Conservation (phyloP, 495 filamentous ascomycete genomes). For the Saxophila tyrrhenica region DNA sequence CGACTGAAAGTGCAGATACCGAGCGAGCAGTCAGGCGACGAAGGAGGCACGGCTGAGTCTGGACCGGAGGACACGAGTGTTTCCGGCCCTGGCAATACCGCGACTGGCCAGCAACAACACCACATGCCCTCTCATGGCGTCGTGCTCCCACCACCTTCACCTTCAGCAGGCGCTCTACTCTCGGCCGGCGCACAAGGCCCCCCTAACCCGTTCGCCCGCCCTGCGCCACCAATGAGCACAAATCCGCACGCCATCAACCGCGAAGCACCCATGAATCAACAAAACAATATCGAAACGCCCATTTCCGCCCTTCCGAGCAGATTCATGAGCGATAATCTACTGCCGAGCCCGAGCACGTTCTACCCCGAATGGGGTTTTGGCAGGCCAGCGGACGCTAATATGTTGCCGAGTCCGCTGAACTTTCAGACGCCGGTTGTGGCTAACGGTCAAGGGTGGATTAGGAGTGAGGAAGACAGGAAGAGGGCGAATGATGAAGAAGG, state of each 20-base stretch:
- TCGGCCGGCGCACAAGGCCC: slow-evolving; percentile 89
- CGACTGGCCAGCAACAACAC: slow-evolving; percentile 31
- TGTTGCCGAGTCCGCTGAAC: slow-evolving; percentile 80
- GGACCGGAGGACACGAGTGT: slow-evolving; percentile 61
- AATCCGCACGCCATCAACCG: slow-evolving; percentile 44
- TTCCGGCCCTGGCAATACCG: slow-evolving; percentile 38
- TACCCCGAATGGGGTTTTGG: slow-evolving; percentile 83
- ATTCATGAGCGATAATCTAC: slow-evolving; percentile 71
- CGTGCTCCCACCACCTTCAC: slow-evolving; percentile 86
- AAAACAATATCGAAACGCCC: slow-evolving; percentile 69
- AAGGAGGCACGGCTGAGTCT: slow-evolving; percentile 56
- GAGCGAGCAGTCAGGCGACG: slow-evolving; percentile 74
- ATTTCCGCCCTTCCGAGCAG: slow-evolving; percentile 93
- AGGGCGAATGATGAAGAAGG: slow-evolving; percentile 18
- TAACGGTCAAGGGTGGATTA: slow-evolving; percentile 36
- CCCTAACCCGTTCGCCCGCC: slow-evolving; percentile 89
- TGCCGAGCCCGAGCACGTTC: slow-evolving; percentile 81
- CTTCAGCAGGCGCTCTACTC: slow-evolving; percentile 69
- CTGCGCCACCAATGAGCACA: slow-evolving; percentile 49
- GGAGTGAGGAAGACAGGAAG: slow-evolving; percentile 34
- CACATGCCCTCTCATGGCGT: slow-evolving; percentile 43
- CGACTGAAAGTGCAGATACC: slow-evolving; percentile 90
- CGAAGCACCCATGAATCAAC: slow-evolving; percentile 4
- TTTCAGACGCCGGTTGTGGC: slow-evolving; percentile 78
- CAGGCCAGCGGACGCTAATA: slow-evolving; percentile 44